A percentile compares a stretch with the other conserved stretches of the same genome.
phyloP scores from a whole-genome alignment of 768 basidiomycete species.

The Udeniomyces megalosporus region DNA sequence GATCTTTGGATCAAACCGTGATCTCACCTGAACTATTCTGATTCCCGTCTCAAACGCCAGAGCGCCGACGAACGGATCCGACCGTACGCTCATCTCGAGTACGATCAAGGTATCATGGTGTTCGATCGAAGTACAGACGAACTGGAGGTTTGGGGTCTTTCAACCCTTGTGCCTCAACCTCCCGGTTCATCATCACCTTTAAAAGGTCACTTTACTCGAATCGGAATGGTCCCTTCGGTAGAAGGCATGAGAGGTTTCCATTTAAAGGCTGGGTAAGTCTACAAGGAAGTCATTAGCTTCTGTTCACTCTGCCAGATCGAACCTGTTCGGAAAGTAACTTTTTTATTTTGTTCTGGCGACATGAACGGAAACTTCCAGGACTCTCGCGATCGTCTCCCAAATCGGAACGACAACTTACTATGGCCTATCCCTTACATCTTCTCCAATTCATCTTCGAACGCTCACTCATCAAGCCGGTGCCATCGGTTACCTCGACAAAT shows the following conservation, averaged over 20 bases:
- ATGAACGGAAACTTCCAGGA: neutral
- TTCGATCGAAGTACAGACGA: neutral
- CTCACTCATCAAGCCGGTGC: neutral
- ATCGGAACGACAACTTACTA: neutral
- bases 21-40: neutral
- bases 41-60: too few relatives aligned
- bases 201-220: neutral
- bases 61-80: neutral
- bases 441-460: neutral
- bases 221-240: neutral
- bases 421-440: neutral
- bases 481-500: constrained; percentile 3
- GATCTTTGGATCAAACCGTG: neutral
- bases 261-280: neutral
- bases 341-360: neutral
- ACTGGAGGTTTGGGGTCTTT: constrained; percentile 6
- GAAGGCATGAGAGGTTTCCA: neutral
- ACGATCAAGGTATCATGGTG: neutral
- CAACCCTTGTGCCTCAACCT: neutral
- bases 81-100: constrained; percentile 1
- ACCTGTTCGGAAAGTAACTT: neutral
- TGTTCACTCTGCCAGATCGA: neutral
- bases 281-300: neutral
- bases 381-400: neutral
- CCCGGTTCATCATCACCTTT: neutral